These are phyloP conservation scores for Cryptococcus maquisensis DNA, from an alignment of 1,284 basidiomycete genomes.

Conservation along the genomic window DNA sequence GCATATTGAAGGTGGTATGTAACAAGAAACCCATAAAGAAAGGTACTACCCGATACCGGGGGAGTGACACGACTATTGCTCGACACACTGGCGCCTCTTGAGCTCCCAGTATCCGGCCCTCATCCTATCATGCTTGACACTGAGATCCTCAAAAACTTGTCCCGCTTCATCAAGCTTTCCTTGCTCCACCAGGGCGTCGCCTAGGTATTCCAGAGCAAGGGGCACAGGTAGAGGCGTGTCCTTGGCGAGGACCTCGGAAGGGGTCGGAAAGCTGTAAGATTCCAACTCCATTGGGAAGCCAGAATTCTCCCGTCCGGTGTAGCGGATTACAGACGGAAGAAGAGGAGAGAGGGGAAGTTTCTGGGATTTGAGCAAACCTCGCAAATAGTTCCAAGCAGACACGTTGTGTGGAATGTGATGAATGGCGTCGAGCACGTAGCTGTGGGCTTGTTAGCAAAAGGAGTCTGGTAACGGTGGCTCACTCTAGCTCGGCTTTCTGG, in stretches of 20 bases:
- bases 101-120: slow-evolving; percentile 50
- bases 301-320: slow-evolving; percentile 49
- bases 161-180: slow-evolving; percentile 51
- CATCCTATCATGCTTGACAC: slow-evolving; percentile 67
- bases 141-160: slow-evolving; percentile 69
- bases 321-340: slow-evolving; percentile 61
- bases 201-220: slow-evolving; percentile 78
- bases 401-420: slow-evolving; percentile 84
- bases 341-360: slow-evolving; percentile 56
- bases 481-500: slow-evolving; percentile 67
- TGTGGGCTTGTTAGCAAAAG: slow-evolving; percentile 39
- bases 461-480: slow-evolving; percentile 35
- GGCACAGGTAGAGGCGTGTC: slow-evolving; percentile 69
- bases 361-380: slow-evolving; percentile 58
- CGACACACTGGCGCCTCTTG: slow-evolving; percentile 23
- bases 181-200: slow-evolving; percentile 66
- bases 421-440: slow-evolving; percentile 66
- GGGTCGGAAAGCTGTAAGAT: slow-evolving; percentile 12
- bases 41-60: too few species aligned
- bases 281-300: not conserved
- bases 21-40: not conserved
- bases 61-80: slow-evolving; percentile 4
- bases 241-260: slow-evolving; percentile 40
- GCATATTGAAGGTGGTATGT: not conserved
- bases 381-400: slow-evolving; percentile 90